Base-by-base conservation (phyloP, 257 asterid genomes). In the Scutellaria barbata region DNA sequence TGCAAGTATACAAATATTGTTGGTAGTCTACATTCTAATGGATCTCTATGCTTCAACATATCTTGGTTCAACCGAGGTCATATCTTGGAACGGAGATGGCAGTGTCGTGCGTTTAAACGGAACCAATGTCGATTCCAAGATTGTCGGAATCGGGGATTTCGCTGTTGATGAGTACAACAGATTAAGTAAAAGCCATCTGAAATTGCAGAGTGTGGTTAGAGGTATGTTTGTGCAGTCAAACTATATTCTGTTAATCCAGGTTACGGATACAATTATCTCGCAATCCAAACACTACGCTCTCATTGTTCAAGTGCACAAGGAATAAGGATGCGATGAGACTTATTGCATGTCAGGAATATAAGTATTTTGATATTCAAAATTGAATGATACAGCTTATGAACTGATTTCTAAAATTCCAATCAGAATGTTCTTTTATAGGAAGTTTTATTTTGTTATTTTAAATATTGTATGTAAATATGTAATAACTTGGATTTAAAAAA, bases 91-190 rank as follows among this genome's bases (percentile, higher is more conserved):
- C n/a, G n/a, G n/a, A 3, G 64, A 64, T 7, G 69, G 39, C 41
- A 16, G 25, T 22, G 25, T 22, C 1, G 25, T 22, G 25, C 25
- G 54, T 14, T 7, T 50, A n/a, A 58, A 68, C n/a, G 30, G 63
- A 9, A 70, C 73, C 5, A 57, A 40, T 13, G 63, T 67, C 7
- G 76, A 72, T 58, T 73, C 74, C 9, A 39, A 68, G 45, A 52
- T 68, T 2, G 69, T 70, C 12, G 48, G 5, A 11, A 17, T 69
- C 3, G 82, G 62, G 2, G 63, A 39, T 0, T 69, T 78, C 5
- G 82, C 79, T 0, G 60, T 78, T 1, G 79, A 63, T 7, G 62
- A 63, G 57, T 58, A 74, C 76, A 78, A 74, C 52, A 69, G 63
- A n/a, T 0, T 37, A 5, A 57, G 18, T 6, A 10, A 30, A 0